Conservation (phyloP, 257 asterid species). For the Solanum commersonii region DNA sequence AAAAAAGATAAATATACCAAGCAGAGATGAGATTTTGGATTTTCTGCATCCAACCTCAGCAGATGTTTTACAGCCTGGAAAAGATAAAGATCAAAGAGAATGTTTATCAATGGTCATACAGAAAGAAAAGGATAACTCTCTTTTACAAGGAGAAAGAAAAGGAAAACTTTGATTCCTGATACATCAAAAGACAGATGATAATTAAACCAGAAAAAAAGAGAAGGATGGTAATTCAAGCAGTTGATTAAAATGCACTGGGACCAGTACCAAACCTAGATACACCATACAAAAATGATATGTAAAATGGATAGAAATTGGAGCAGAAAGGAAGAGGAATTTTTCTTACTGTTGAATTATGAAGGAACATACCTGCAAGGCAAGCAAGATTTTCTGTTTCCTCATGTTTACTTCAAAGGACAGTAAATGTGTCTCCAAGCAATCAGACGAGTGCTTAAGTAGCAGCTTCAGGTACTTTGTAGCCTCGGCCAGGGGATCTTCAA, state of each 20-base stretch:
- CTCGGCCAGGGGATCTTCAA: slow-evolving; percentile 84
- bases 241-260: background rate
- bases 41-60: slow-evolving; percentile 61
- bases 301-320: background rate
- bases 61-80: slow-evolving; percentile 83
- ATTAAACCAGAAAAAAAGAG: background rate
- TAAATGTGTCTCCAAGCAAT: slow-evolving; percentile 71
- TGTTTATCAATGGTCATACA: background rate
- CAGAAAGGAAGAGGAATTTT: background rate
- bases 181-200: background rate
- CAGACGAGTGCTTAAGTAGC: slow-evolving; percentile 86
- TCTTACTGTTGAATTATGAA: background rate
- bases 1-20: slow-evolving; percentile 45
- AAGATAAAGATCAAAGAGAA: slow-evolving; percentile 4
- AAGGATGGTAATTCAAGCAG: background rate
- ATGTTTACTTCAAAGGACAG: slow-evolving; percentile 86
- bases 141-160: background rate
- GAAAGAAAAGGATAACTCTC: background rate
- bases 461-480: slow-evolving; percentile 93
- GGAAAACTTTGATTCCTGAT: background rate
- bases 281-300: background rate
- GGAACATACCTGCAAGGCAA: slow-evolving; percentile 68
- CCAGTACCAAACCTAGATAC: background rate
- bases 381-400: slow-evolving; percentile 75
- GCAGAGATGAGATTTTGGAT: slow-evolving; percentile 77